phyloP scores from a whole-genome alignment of 2,329 filamentous ascomycete species.

The Alternaria burnsii region DNA sequence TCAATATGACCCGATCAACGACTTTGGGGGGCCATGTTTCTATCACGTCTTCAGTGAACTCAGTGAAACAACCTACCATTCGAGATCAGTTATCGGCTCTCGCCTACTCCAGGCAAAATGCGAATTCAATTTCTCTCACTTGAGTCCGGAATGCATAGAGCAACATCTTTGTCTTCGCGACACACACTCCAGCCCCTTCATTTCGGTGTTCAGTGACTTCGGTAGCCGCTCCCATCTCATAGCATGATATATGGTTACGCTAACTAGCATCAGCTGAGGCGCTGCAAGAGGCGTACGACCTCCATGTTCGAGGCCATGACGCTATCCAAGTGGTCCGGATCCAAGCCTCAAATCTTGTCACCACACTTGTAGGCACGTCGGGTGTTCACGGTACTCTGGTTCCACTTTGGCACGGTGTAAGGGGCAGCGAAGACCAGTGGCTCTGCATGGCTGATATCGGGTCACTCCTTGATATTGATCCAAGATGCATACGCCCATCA shows the following conservation, averaged over 20 bases:
- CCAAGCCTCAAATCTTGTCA: not conserved
- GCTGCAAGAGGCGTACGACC: not conserved
- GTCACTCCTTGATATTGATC: not conserved
- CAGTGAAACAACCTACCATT: not conserved
- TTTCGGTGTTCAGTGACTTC: constrained; percentile 8
- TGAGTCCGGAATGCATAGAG: not conserved
- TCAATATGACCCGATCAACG: not conserved
- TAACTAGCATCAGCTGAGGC: not conserved
- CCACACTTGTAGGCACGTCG: not conserved
- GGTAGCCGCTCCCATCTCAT: not conserved
- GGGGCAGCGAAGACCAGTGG: not conserved
- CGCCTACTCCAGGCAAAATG: not conserved
- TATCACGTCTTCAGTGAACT: constrained; percentile 7
- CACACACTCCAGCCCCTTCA: not conserved
- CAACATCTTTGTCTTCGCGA: not conserved
- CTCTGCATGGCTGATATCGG: not conserved
- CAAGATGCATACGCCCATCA: not conserved
- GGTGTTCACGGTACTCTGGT: not conserved
- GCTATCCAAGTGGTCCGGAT: not conserved
- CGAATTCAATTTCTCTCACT: not conserved
- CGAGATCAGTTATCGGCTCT: not conserved
- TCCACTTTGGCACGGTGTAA: not conserved
- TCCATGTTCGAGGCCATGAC: not conserved
- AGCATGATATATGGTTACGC: fast-evolving
- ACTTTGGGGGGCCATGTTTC: not conserved